These are phyloP conservation scores for Luzula sylvatica DNA, from an alignment of 176 grass and related monocot genomes.

Conservation along the genomic window DNA sequence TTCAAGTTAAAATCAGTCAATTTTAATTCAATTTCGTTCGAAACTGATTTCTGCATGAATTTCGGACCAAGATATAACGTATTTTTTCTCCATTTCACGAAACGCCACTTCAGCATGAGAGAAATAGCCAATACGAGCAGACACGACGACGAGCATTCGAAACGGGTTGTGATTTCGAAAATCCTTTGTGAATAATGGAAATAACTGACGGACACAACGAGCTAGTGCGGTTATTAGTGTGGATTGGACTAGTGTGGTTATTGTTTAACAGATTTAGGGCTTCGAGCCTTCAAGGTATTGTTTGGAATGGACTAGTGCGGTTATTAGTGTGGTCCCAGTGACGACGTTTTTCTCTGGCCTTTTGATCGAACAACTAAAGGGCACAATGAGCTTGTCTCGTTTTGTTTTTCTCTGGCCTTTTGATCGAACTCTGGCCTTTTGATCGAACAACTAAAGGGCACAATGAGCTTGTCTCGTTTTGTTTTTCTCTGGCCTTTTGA, in stretches of 20 bases:
- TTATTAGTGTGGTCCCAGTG: conserved; percentile 46
- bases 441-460: conserved; percentile 33
- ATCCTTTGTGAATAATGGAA: conserved; percentile 30
- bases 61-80: conserved; percentile 59
- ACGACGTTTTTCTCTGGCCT: conserved; percentile 34
- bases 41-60: too few relatives aligned
- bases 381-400: conserved; percentile 4
- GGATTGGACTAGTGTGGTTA: conserved; percentile 31
- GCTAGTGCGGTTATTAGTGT: conserved; percentile 36
- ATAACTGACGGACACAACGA: conserved; percentile 37
- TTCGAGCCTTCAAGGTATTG: conserved; percentile 25
- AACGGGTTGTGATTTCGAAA: conserved; percentile 27
- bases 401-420: too few relatives aligned
- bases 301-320: conserved; percentile 29
- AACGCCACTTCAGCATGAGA: conserved; percentile 31
- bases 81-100: conserved; percentile 27
- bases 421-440: too few relatives aligned
- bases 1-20: too few relatives aligned
- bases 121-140: conserved; percentile 19
- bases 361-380: conserved; percentile 36
- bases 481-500: too few relatives aligned
- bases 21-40: too few relatives aligned
- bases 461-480: conserved; percentile 17
- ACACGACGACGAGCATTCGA: conserved; percentile 56
- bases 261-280: conserved; percentile 40